Evolutionary conservation across 2,329 filamentous ascomycete species (phyloP).

Genomic region (Davidsoniella eucalypti): DNA sequence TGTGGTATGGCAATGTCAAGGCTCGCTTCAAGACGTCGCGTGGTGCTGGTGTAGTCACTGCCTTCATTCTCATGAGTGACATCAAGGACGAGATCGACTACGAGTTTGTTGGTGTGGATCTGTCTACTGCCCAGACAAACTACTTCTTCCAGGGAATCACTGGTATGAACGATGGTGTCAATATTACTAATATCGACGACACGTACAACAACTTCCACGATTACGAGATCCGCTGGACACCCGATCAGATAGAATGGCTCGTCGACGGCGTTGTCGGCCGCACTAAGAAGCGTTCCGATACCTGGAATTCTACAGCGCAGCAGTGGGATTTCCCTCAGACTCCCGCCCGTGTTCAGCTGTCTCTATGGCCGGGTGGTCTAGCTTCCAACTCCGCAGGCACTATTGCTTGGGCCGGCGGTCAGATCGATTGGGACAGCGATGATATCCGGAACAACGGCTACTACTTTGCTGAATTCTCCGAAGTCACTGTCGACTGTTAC

Average conservation of each 20-base stretch:
- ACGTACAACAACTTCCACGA: constrained; percentile 69
- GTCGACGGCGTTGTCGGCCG: constrained; percentile 69
- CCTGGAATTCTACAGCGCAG: constrained; percentile 71
- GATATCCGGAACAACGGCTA: constrained; percentile 76
- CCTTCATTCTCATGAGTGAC: constrained; percentile 88
- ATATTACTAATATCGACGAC: constrained; percentile 46
- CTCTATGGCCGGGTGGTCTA: constrained; percentile 86
- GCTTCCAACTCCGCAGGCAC: constrained; percentile 67
- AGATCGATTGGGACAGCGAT: constrained; percentile 67
- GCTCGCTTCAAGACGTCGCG: constrained; percentile 71
- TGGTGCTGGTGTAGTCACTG: constrained; percentile 81
- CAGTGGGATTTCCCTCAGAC: constrained; percentile 84
- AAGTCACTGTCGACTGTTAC: constrained; percentile 77
- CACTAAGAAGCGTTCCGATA: constrained; percentile 56
- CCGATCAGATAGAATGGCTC: constrained; percentile 71
- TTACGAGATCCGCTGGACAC: constrained; percentile 87
- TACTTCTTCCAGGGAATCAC: constrained; percentile 93
- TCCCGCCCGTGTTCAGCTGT: constrained; percentile 77
- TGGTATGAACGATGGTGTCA: constrained; percentile 61
- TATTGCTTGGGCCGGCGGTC: constrained; percentile 78
- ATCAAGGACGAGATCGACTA: constrained; percentile 98
- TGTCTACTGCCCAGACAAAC: constrained; percentile 72
- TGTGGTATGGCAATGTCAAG: constrained; percentile 94
- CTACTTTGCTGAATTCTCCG: constrained; percentile 67
- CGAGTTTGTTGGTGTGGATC: constrained; percentile 75